A percentile compares a stretch with the other conserved stretches of the same genome.
These are phyloP conservation scores for Dacryopinax primogenitus DNA, from an alignment of 768 basidiomycete genomes.

Conservation along the genomic window DNA sequence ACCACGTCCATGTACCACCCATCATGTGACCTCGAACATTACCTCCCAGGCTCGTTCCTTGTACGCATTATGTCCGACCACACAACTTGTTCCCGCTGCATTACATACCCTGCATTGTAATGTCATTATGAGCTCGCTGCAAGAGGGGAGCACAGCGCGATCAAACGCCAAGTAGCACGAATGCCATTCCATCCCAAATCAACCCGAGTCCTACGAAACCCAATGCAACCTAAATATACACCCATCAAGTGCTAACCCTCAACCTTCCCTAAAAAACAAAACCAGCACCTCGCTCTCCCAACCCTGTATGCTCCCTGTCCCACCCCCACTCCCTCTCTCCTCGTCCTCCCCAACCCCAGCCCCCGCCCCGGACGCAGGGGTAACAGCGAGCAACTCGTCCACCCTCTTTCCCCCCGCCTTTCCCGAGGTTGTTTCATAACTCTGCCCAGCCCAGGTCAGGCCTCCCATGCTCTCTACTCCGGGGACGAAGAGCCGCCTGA, in stretches of 20 bases:
- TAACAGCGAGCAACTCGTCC: background rate
- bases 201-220: background rate
- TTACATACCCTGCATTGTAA: too few species aligned
- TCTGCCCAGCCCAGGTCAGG: background rate
- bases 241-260: background rate
- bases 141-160: too few species aligned
- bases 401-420: background rate
- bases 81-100: too few species aligned
- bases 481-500: background rate
- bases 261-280: background rate
- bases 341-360: too few species aligned
- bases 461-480: background rate
- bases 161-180: too few species aligned
- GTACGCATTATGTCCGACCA: too few species aligned
- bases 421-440: background rate
- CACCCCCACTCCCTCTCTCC: too few species aligned
- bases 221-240: background rate
- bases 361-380: too few species aligned
- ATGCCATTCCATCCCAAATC: background rate
- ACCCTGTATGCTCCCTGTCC: background rate
- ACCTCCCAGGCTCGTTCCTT: too few species aligned
- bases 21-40: too few species aligned
- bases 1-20: too few species aligned
- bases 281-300: slow-evolving; percentile 5
- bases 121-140: too few species aligned